Percentiles rank a stretch among this genome's conserved stretches.
Evolutionary conservation across 257 asterid species (phyloP).

Genomic region (Linderniella brevidens): DNA sequence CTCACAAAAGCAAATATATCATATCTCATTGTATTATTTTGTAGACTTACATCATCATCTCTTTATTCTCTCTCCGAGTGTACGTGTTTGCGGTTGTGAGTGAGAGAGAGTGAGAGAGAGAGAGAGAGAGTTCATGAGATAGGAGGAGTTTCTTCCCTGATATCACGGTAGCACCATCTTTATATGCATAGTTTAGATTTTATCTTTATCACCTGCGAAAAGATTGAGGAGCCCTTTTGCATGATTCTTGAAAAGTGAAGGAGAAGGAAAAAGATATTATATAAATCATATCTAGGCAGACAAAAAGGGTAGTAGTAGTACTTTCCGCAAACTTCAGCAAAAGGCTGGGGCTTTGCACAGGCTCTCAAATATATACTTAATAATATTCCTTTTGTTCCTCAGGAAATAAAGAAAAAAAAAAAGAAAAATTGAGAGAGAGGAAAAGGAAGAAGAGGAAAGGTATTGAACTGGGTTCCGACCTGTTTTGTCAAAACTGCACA

Average conservation of each 20-base stretch:
- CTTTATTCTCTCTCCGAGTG: conserved; percentile 3
- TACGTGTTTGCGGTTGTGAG: conserved; percentile 9
- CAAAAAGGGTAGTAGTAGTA: conserved; percentile 5
- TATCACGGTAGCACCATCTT: conserved; percentile 58
- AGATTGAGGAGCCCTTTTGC: conserved; percentile 26
- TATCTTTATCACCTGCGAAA: conserved; percentile 10
- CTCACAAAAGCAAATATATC: conserved; percentile 10
- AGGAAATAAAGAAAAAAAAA: background rate
- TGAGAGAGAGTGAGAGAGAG: background rate
- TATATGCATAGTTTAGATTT: conserved; percentile 27
- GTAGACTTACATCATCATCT: conserved; percentile 3
- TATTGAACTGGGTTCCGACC: conserved; percentile 14
- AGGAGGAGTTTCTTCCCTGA: conserved; percentile 31
- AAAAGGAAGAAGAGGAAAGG: conserved; percentile 9
- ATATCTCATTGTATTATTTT: background rate
- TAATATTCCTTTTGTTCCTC: background rate
- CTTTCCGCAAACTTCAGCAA: conserved; percentile 5
- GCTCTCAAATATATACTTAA: background rate
- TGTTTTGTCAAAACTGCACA: conserved; percentile 22
- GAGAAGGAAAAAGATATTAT: background rate
- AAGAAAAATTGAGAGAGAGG: background rate
- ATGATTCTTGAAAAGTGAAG: conserved; percentile 16
- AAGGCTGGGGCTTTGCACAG: conserved; percentile 4
- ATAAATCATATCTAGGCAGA: conserved; percentile 7
- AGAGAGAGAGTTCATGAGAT: conserved; percentile 16